These are phyloP conservation scores for Euphorbia peplus DNA, from an alignment of 345 rosid genomes.

Conservation along the genomic window DNA sequence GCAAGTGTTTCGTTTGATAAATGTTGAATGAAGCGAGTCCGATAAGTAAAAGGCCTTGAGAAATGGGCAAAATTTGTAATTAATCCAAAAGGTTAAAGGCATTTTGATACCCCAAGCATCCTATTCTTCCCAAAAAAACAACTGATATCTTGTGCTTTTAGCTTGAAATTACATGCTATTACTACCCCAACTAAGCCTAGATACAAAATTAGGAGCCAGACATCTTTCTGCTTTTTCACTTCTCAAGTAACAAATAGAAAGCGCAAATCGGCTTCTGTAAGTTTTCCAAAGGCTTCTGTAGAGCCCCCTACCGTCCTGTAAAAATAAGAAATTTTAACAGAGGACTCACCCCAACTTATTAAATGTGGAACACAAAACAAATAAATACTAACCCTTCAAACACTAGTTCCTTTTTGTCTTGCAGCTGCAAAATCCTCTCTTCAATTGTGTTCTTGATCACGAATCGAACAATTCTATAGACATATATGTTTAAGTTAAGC, in stretches of 20 bases:
- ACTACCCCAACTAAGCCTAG: too few relatives aligned
- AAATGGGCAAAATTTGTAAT: too few relatives aligned
- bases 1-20: too few relatives aligned
- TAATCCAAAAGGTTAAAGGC: too few relatives aligned
- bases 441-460: slow-evolving; percentile 88
- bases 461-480: slow-evolving; percentile 70
- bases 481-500: neutral
- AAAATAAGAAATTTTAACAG: neutral
- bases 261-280: slow-evolving; percentile 74
- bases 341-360: neutral
- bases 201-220: neutral
- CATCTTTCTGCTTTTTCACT: neutral
- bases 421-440: slow-evolving; percentile 90
- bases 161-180: neutral
- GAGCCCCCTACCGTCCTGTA: slow-evolving; percentile 89
- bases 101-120: too few relatives aligned
- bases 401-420: slow-evolving; percentile 87
- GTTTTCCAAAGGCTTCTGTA: slow-evolving; percentile 70
- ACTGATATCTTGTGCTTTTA: neutral
- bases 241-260: slow-evolving; percentile 55
- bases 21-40: too few relatives aligned
- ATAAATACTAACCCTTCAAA: slow-evolving; percentile 84
- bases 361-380: slow-evolving; percentile 6
- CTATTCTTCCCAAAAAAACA: too few relatives aligned
- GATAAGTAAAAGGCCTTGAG: too few relatives aligned